These are phyloP conservation scores for Clonostachys chloroleuca DNA, from an alignment of 2,329 filamentous ascomycete species.

Conservation along the genomic window DNA sequence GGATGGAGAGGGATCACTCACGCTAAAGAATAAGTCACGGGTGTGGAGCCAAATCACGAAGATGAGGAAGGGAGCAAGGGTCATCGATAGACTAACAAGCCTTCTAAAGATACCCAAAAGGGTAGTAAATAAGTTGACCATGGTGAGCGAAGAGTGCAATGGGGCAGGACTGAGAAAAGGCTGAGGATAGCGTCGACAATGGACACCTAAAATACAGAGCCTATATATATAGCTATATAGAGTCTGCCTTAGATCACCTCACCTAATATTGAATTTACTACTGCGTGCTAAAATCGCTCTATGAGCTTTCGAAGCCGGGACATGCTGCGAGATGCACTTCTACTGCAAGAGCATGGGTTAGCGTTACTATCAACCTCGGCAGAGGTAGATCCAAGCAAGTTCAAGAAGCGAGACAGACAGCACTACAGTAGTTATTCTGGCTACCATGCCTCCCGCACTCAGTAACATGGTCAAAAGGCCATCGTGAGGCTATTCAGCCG, in stretches of 20 bases:
- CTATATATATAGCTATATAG: not conserved
- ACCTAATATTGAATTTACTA: not conserved
- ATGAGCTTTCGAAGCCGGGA: not conserved
- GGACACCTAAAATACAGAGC: not conserved
- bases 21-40: not conserved
- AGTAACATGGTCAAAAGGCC: not conserved
- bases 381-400: not conserved
- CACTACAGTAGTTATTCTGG: not conserved
- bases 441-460: not conserved
- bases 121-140: not conserved
- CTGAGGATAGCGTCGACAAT: not conserved
- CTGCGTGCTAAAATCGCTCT: no score
- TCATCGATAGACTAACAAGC: not conserved
- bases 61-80: not conserved
- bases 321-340: not conserved
- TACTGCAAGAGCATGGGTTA: not conserved
- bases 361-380: not conserved
- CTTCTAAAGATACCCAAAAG: not conserved
- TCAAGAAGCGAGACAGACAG: not conserved
- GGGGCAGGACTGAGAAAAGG: not conserved
- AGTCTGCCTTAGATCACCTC: not conserved
- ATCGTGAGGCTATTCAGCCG: no score
- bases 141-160: not conserved
- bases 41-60: not conserved
- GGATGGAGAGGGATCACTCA: not conserved